Conservation (phyloP, 192 early-diverging fungal genomes). For the Entomortierella beljakovae region DNA sequence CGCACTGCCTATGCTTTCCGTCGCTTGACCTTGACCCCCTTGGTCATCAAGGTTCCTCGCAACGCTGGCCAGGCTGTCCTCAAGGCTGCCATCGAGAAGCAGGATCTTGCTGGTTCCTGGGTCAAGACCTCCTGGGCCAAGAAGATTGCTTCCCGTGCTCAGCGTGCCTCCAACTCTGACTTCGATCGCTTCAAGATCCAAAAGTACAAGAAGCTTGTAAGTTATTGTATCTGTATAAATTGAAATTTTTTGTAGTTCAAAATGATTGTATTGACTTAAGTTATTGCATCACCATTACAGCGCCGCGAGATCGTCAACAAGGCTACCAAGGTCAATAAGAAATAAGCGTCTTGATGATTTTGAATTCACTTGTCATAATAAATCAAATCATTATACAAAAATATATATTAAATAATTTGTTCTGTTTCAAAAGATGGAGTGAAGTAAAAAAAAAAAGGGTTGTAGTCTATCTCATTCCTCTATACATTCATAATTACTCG, state of each 20-base stretch:
- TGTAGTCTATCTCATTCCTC: background rate
- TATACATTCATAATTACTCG: background rate
- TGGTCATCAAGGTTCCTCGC: conserved; percentile 89
- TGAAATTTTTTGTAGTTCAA: background rate
- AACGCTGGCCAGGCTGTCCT: conserved; percentile 80
- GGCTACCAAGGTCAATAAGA: conserved; percentile 54
- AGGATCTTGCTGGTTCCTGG: conserved; percentile 86
- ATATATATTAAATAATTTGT: conserved; percentile 7
- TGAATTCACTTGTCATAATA: conserved; percentile 29
- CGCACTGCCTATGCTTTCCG: conserved; percentile 92
- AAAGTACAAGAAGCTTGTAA: conserved; percentile 92
- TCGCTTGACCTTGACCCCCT: conserved; percentile 90
- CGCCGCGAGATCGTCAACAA: conserved; percentile 55
- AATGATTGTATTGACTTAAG: background rate
- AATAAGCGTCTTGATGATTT: conserved; percentile 39
- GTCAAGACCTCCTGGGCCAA: conserved; percentile 94
- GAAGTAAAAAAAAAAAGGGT: background rate
- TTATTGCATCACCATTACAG: conserved; percentile 12
- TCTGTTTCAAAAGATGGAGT: background rate
- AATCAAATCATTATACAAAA: conserved; percentile 30
- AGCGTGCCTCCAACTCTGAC: conserved; percentile 85
- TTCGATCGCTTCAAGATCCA: conserved; percentile 99
- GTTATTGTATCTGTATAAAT: conserved; percentile 16
- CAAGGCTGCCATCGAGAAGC: conserved; percentile 85
- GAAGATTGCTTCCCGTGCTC: conserved; percentile 89